Evolutionary conservation across 2,329 filamentous ascomycete genomes (phyloP), one percentile per base, ranked within the genome.

Genomic region (Penicillium sp.): DNA sequence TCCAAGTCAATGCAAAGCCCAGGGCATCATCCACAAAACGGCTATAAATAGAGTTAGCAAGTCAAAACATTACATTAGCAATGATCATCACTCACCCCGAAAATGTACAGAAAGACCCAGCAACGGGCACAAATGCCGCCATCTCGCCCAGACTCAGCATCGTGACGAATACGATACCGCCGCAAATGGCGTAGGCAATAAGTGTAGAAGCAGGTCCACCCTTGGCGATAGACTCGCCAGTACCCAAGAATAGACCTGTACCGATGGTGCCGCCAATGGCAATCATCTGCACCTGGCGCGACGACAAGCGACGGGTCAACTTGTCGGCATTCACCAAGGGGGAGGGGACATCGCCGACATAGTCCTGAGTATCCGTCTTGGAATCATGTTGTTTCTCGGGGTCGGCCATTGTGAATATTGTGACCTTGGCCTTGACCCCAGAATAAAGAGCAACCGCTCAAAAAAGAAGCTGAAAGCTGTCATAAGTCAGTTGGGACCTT

Each of bases 201-300:
- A 84, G 68, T 57, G 82, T 75, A 3, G 79, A 80, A 0, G 78
- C 81, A 4, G 82, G 82, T 0, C 82, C 82, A 27, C 80, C 82
- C 0, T 75, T 82, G 1, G 80, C 75, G 33, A 85, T 66, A 3
- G 80, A 78, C 60, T 79, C 80, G 8, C 82, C 82, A 0, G 80
- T 82, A 27, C 82, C 81, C 5, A 86, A 71, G 55, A 85, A 85
- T 3, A 85, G 66, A 2, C 82, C 82, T 0, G 81, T 84, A 12
- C 66, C 69, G 40, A 74, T 74, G 6, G 71, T 73, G 20, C 72
- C 72, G 5, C 69, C 72, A 48, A 75, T 73, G 38, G 82, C 83
- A 53, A 86, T 83, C 81, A 86, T 84, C 68, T 85, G 81, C 9
- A 85, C 79, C 64, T 85, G 82, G n/a, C 82, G 77, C 13, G 79